Conservation (phyloP, 495 filamentous ascomycete genomes). For the Usnea hakonensis region DNA sequence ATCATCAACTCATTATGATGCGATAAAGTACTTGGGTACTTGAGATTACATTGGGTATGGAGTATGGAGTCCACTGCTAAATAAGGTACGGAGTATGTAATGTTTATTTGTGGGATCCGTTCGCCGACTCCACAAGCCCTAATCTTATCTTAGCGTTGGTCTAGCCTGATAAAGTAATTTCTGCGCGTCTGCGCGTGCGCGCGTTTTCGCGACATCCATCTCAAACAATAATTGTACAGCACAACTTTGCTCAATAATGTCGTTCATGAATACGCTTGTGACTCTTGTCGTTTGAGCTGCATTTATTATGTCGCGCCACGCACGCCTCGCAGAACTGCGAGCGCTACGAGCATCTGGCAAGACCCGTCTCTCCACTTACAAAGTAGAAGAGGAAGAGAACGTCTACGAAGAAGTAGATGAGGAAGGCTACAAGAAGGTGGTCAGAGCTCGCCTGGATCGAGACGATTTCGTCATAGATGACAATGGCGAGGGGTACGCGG, state of each 20-base stretch:
- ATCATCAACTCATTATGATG: too few species aligned
- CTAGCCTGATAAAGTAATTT: too few species aligned
- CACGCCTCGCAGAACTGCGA: slow-evolving; percentile 62
- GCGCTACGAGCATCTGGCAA: slow-evolving; percentile 84
- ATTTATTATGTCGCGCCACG: slow-evolving; percentile 18
- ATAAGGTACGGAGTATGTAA: too few species aligned
- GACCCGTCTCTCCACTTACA: slow-evolving; percentile 79
- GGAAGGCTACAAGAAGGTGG: slow-evolving; percentile 92
- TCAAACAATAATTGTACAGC: neutral
- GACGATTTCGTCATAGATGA: slow-evolving; percentile 98
- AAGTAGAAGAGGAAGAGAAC: slow-evolving; percentile 74
- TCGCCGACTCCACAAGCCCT: too few species aligned
- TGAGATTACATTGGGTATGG: too few species aligned
- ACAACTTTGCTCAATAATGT: neutral
- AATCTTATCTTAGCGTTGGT: slow-evolving; percentile 3
- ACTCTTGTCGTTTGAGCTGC: neutral
- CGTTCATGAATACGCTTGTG: neutral
- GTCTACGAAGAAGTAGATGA: slow-evolving; percentile 97
- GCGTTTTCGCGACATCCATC: neutral
- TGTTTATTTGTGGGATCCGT: too few species aligned
- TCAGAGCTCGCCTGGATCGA: slow-evolving; percentile 77
- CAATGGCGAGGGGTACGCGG: slow-evolving; percentile 88
- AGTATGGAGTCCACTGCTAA: too few species aligned
- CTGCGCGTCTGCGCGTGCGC: neutral
- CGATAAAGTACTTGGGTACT: too few species aligned